Percentiles rank a stretch among this genome's conserved stretches.
These are phyloP conservation scores for Bocquillonia castaneifolia DNA, from an alignment of 441 rosid species.

Conservation along the genomic window DNA sequence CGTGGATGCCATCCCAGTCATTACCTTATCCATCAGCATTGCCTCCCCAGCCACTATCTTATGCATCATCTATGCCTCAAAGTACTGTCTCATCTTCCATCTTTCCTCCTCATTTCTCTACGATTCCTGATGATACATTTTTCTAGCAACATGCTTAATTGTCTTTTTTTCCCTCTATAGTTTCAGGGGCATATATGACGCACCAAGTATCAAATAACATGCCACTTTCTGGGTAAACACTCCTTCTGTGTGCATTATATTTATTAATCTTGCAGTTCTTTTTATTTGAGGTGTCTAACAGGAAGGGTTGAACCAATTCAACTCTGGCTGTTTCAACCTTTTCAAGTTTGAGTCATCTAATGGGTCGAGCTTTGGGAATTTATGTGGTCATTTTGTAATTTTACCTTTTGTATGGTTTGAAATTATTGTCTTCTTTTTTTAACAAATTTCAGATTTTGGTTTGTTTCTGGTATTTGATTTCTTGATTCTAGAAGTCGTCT, in stretches of 20 bases:
- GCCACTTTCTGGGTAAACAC: constrained; percentile 36
- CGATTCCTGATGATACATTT: neutral
- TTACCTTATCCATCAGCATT: constrained; percentile 41
- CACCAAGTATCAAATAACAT: constrained; percentile 36
- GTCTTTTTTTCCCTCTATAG: no score
- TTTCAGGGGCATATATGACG: constrained; percentile 45
- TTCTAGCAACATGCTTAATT: constrained; percentile 22
- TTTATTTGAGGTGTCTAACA: neutral
- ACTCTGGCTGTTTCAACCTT: neutral
- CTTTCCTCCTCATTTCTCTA: neutral
- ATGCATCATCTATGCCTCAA: constrained; percentile 41
- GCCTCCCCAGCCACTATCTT: constrained; percentile 40
- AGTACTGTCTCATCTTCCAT: constrained; percentile 24
- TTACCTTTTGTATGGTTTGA: neutral
- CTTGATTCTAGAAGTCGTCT: neutral
- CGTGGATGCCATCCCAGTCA: constrained; percentile 56
- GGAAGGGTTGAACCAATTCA: neutral
- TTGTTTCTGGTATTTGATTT: neutral
- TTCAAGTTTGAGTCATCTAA: neutral
- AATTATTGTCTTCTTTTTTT: no score
- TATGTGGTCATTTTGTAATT: neutral
- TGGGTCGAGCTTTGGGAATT: neutral
- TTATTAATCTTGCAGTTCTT: neutral
- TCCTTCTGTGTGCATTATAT: neutral
- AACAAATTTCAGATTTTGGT: no score